Evolutionary conservation across 1,284 basidiomycete genomes (phyloP).

Genomic region (Marasmius sp.): DNA sequence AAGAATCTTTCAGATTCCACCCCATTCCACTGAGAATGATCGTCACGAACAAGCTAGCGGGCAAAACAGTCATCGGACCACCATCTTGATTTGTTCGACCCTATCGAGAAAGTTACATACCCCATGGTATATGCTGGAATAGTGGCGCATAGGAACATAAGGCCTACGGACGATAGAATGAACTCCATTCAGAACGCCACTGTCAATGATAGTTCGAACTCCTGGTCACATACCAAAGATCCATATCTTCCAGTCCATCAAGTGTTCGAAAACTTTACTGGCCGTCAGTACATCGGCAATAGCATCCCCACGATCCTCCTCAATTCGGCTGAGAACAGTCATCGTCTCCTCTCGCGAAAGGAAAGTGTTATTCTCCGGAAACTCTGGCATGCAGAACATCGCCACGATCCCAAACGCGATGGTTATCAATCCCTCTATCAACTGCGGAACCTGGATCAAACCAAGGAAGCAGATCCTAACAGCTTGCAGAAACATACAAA

Average conservation of each 20-base stretch:
- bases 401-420: constrained; percentile 37
- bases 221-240: constrained; percentile 31
- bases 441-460: constrained; percentile 23
- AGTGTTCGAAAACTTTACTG: constrained; percentile 34
- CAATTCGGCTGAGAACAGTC: constrained; percentile 38
- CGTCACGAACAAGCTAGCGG: constrained; percentile 40
- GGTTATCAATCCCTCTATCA: constrained; percentile 45
- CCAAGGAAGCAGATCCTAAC: not conserved
- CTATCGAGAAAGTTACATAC: constrained; percentile 21
- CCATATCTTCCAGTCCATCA: constrained; percentile 48
- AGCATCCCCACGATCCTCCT: constrained; percentile 46
- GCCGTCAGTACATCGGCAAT: constrained; percentile 39
- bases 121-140: constrained; percentile 44
- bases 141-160: constrained; percentile 46
- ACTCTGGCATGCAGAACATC: constrained; percentile 42
- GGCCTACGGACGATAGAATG: constrained; percentile 17
- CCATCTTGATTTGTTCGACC: not conserved
- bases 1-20: constrained; percentile 38
- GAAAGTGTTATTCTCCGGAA: constrained; percentile 46
- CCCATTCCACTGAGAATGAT: constrained; percentile 46
- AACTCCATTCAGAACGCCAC: not conserved
- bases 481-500: constrained; percentile 34
- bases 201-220: not conserved
- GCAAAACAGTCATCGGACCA: not conserved
- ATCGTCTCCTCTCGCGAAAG: constrained; percentile 37